Base-by-base conservation (phyloP, 805 yeast genomes). In the Saccharomycopsis malanga region DNA sequence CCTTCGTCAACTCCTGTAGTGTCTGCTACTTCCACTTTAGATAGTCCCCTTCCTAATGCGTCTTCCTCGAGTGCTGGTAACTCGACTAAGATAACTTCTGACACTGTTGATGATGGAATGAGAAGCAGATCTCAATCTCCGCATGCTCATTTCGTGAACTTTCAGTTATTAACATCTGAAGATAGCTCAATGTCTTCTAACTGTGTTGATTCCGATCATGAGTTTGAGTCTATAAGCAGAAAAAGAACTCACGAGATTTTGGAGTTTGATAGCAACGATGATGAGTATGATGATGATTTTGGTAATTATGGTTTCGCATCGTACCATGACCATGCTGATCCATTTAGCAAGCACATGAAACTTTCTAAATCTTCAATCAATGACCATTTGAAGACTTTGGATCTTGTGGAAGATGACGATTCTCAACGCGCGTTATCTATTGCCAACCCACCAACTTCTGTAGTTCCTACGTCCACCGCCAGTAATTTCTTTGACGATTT, bases 241-340 rank as follows among this genome's bases (percentile, higher is more conserved):
- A 51, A 51, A 30, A 44, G 54, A 45, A 51, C 54, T 10, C 54
- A 51, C 29, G 54, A 51, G 25, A 18, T 39, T 34, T 29, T 51
- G 10, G 54, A 50, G 36, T 44, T 44, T 20, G 49, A 41, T 22
- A 44, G 39, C 21, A 41, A 45, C 27, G 20, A 38, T 10, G 30
- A 24, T 10, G n/a, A n/a, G n/a, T n/a, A n/a, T n/a, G 34, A 38
- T 7, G 27, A 27, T 27, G 37, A 37, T n/a, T 7, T 9, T 5
- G 36, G 36, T n/a, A 6, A 7, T 7, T 18, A 32, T n/a, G 37
- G 25, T 9, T 32, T 9, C 17, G 36, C 18, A 6, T 6, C 6
- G 12, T 6, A 32, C 17, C 36, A 32, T n/a, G 18, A 32, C 36
- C 36, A 32, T 18, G n/a, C n/a, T n/a, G n/a, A n/a, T n/a, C n/a